These are phyloP conservation scores for Nevesoporus exiguus DNA, from an alignment of 768 basidiomycete species.

Conservation along the genomic window DNA sequence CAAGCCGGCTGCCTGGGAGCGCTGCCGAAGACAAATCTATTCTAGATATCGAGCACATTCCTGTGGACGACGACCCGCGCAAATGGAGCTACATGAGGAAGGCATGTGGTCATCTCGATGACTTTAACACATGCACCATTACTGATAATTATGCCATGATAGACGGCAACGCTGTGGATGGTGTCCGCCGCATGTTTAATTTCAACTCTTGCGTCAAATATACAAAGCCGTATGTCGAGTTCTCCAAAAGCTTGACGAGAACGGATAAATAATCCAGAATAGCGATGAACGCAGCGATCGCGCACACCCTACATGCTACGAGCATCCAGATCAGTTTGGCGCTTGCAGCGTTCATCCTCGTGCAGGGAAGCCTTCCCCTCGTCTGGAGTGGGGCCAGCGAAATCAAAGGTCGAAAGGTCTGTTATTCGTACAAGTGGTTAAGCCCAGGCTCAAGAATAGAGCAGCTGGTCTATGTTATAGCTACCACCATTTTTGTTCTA, in stretches of 20 bases:
- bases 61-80: conserved; percentile 59
- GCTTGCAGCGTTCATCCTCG: conserved; percentile 66
- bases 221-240: conserved; percentile 28
- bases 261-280: background rate
- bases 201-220: conserved; percentile 25
- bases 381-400: conserved; percentile 71
- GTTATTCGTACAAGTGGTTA: conserved; percentile 8
- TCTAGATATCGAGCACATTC: conserved; percentile 35
- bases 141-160: background rate
- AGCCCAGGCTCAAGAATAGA: conserved; percentile 3
- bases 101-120: conserved; percentile 31
- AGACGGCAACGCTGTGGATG: conserved; percentile 29
- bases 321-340: conserved; percentile 61
- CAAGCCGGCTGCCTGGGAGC: conserved; percentile 1
- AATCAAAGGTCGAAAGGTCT: conserved; percentile 69
- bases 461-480: conserved; percentile 53
- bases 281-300: conserved; percentile 66
- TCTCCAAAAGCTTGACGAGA: background rate
- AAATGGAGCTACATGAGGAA: conserved; percentile 55
- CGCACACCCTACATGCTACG: conserved; percentile 56
- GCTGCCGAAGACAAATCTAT: conserved; percentile 2
- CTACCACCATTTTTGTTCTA: conserved; percentile 49
- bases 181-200: conserved; percentile 24
- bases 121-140: background rate
- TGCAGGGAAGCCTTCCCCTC: conserved; percentile 67